Percentiles rank a stretch among this genome's conserved stretches.
Conservation (phyloP, 352 stramenopile species). For the Pythium diclinum region DNA sequence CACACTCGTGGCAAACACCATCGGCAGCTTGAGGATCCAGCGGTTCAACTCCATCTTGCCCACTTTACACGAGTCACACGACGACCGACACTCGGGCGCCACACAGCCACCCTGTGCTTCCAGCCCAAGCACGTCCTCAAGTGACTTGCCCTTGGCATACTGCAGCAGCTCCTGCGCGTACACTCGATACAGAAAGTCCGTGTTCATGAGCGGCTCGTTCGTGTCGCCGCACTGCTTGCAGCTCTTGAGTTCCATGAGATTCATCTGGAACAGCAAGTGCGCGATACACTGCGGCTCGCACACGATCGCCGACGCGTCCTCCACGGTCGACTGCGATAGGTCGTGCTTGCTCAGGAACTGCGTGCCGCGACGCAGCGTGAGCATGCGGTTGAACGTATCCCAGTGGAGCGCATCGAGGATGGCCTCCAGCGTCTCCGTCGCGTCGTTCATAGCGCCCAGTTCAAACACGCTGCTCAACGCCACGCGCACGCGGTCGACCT, state of each 20-base stretch:
- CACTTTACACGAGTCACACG: slow-evolving; percentile 52
- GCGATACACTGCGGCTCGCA: slow-evolving; percentile 80
- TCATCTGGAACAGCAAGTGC: slow-evolving; percentile 84
- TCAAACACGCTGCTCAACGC: slow-evolving; percentile 63
- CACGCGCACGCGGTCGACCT: slow-evolving; percentile 68
- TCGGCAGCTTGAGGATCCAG: slow-evolving; percentile 82
- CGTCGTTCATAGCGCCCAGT: slow-evolving; percentile 84
- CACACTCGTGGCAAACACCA: slow-evolving; percentile 83
- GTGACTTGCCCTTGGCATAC: slow-evolving; percentile 30
- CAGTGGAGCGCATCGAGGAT: slow-evolving; percentile 77
- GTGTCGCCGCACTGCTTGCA: slow-evolving; percentile 61
- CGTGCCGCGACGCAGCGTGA: slow-evolving; percentile 38
- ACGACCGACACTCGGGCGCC: slow-evolving; percentile 26
- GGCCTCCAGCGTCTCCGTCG: slow-evolving; percentile 78
- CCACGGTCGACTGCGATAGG: slow-evolving; percentile 47
- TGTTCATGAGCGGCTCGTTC: slow-evolving; percentile 77
- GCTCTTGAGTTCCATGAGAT: slow-evolving; percentile 78
- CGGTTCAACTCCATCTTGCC: slow-evolving; percentile 47
- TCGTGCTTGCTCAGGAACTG: slow-evolving; percentile 31
- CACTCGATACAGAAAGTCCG: slow-evolving; percentile 79
- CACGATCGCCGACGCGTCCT: slow-evolving; percentile 61
- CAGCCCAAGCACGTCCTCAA: slow-evolving; percentile 54
- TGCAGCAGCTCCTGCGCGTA: slow-evolving; percentile 71
- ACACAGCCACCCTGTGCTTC: slow-evolving; percentile 50
- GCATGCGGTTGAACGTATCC: slow-evolving; percentile 78